These are phyloP conservation scores for Populus nigra DNA, from an alignment of 345 rosid species.

Conservation along the genomic window DNA sequence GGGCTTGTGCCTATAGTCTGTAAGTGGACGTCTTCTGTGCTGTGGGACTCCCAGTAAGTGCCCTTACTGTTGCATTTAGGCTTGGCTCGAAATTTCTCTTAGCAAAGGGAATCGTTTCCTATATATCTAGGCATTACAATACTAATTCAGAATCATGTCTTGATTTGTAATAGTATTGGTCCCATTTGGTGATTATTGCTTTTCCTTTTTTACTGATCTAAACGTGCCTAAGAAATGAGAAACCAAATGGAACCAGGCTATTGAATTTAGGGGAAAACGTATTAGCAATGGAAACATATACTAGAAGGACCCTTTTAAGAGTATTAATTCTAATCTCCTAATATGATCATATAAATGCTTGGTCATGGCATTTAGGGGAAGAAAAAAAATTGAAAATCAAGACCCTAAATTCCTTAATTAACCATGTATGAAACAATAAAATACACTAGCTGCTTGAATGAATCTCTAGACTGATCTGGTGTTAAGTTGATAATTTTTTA, in stretches of 20 bases:
- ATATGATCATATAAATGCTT: background rate
- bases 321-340: background rate
- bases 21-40: background rate
- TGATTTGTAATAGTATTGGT: background rate
- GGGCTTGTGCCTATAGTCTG: background rate
- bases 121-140: background rate
- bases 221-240: background rate
- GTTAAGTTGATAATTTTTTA: background rate
- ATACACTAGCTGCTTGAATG: no score
- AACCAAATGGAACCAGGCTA: background rate
- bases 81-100: background rate
- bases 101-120: background rate
- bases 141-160: background rate
- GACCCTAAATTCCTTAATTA: background rate
- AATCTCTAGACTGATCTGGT: background rate
- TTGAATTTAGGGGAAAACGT: background rate
- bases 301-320: background rate
- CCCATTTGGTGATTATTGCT: background rate
- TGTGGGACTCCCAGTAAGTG: background rate
- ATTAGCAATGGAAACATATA: background rate
- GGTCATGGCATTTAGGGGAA: background rate
- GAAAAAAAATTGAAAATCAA: background rate
- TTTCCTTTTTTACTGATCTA: background rate
- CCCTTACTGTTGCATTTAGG: background rate
- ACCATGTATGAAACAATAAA: background rate